Percentiles rank a stretch among this genome's conserved stretches.
Conservation (phyloP, 306 rosid genomes). For the Leucaena leucocephala region DNA sequence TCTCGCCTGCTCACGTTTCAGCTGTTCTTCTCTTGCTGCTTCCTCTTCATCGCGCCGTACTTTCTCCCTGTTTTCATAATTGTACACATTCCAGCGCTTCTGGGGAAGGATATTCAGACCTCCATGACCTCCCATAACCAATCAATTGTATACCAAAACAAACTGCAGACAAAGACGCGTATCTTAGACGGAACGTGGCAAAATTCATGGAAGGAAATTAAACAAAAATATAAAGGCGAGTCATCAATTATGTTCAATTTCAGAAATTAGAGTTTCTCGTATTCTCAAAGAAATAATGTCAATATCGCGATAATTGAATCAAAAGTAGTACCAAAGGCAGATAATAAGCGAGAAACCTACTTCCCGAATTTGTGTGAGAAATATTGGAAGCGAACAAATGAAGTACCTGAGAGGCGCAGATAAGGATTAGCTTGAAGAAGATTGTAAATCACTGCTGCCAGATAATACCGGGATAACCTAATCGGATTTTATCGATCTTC, state of each 20-base stretch:
- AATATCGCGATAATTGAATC: not conserved
- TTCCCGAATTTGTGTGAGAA: constrained; percentile 2
- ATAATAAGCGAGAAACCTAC: not conserved
- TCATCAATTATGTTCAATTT: not conserved
- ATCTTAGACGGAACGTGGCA: not conserved
- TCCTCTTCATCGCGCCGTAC: constrained; percentile 84
- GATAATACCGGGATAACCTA: not conserved
- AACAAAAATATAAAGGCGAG: not conserved
- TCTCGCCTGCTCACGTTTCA: constrained; percentile 73
- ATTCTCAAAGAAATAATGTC: not conserved
- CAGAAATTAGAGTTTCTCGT: not conserved
- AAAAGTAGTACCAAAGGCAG: not conserved
- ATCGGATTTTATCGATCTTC: not conserved
- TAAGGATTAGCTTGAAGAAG: not conserved
- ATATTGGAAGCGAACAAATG: not conserved
- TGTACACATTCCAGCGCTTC: constrained; percentile 95
- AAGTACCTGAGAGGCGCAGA: not conserved
- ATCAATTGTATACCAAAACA: constrained; percentile 7
- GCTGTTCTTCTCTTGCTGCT: constrained; percentile 91
- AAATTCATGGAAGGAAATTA: not conserved
- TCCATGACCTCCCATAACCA: constrained; percentile 88
- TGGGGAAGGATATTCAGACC: constrained; percentile 94
- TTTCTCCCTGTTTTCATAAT: constrained; percentile 84
- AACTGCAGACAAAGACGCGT: constrained; percentile 27
- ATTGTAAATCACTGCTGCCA: not conserved